Base-by-base conservation (phyloP, 2,329 filamentous ascomycete genomes). In the Apiospora pterosperma region DNA sequence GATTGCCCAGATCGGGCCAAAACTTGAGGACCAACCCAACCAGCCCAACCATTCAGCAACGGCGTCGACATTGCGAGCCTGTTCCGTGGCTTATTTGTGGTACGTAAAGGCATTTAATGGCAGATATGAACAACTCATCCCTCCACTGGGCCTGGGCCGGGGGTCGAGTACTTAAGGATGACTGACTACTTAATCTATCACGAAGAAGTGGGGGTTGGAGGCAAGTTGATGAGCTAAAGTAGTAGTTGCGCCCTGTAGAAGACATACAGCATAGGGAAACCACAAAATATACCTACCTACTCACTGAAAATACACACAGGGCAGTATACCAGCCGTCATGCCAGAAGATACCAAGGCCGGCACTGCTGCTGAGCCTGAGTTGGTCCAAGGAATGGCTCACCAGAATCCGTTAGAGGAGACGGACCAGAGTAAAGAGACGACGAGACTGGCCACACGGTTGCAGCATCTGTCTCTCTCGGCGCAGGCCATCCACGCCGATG, bases 401-500 rank as follows among this genome's bases (percentile, higher is more conserved):
- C 59, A 61, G 28, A 31, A 41, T 5, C 59, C 59, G 16, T 42
- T 62, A n/a, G 36, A 62, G 8, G 64, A 62, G 55, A 58, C 63
- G 8, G 62, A 59, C 8, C 64, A 64, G 36, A 36, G 63, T 21
- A 69, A 69, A 23, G 71, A 71, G 38, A 63, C 73, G 8, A 72
- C 74, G 10, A 64, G 68, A 12, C 68, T 73, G 23, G 74, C 74
- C 21, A 77, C 78, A 52, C 71, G 69, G 58, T 66, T 73, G 10
- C 75, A 74, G 66, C 66, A 76, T 65, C 78, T 87, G 61, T 83
- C 87, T 5, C 80, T 91, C 60, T 85, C 92, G 8, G 92, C 93
- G 6, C 84, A 87, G 64, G 86, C 91, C n/a, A 82, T 97, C 68
- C 93, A 97, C 76, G 92, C 91, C 67, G 93, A 97, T 73, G 90